Conservation (phyloP, 768 basidiomycete genomes). For the Hydnum rufescens region DNA sequence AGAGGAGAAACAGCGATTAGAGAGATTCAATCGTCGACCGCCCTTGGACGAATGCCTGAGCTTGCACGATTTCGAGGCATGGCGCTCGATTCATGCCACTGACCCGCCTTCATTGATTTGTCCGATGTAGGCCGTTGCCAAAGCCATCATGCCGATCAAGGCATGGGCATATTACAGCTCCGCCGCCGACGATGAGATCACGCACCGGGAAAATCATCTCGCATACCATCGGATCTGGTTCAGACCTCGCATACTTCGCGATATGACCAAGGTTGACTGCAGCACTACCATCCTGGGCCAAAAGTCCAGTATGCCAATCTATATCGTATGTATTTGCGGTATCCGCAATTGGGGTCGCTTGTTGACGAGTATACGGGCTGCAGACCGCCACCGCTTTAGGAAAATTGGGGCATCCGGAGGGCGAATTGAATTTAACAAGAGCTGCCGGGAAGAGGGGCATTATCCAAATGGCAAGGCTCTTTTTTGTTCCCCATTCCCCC, state of each 20-base stretch:
- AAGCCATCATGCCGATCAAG: constrained; percentile 58
- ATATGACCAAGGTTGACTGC: constrained; percentile 75
- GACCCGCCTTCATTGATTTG: constrained; percentile 6
- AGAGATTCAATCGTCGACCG: constrained; percentile 42
- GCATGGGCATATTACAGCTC: constrained; percentile 96
- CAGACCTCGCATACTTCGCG: constrained; percentile 64
- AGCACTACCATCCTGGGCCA: constrained; percentile 67
- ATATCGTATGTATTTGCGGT: constrained; percentile 34
- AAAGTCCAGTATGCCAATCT: constrained; percentile 53
- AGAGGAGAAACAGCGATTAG: constrained; percentile 48
- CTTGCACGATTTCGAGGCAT: constrained; percentile 85
- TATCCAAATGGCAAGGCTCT: constrained; percentile 43
- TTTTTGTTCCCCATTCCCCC: not conserved
- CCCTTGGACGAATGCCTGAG: constrained; percentile 63
- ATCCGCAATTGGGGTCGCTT: not conserved
- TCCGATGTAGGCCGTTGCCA: constrained; percentile 51
- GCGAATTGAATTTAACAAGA: constrained; percentile 76
- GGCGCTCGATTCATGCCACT: constrained; percentile 10
- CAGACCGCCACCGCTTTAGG: constrained; percentile 74
- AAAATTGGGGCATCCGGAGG: constrained; percentile 90
- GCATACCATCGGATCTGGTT: constrained; percentile 93
- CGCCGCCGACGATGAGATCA: constrained; percentile 92
- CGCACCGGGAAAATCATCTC: constrained; percentile 69
- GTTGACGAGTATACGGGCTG: not conserved
- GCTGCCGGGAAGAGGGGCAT: constrained; percentile 65